Base-by-base conservation (phyloP, 805 yeast genomes). In the Candida krabiensis region DNA sequence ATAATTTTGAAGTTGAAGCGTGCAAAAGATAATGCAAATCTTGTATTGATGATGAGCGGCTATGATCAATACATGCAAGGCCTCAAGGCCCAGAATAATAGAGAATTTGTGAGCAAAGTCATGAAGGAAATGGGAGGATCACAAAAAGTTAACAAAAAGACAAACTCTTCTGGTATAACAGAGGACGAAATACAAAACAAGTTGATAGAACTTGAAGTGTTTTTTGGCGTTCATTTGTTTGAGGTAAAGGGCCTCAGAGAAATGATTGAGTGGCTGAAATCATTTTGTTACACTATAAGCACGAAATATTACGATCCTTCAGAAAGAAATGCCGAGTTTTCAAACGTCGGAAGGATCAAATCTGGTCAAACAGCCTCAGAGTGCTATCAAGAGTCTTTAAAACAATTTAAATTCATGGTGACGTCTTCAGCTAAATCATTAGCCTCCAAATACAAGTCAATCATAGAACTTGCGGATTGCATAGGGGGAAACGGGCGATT, bases 371-470 rank as follows among this genome's bases (percentile, higher is more conserved):
- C 71, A 47, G 49, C 63, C 3, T 58, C 60, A 17, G 75, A 75
- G 29, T 70, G 79, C 0, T 73, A 69, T 47, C 45, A 68, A 4
- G 73, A 73, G 46, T 69, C 79, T 38, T 46, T 83, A 19, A 68
- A 72, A 35, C 82, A 81, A 40, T 70, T 84, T 46, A 78, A 76
- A 38, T 64, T 70, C 45, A 70, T 83, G 71, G 80, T 85, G 2
- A 70, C 67, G 8, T 54, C 69, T 2, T 72, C 71, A 37, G 74
- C 80, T 0, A 70, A 71, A 31, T 63, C 69, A 15, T 60, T 82
- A 2, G 59, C 63, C 21, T 51, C 61, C 12, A 62, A 60, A 28
- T 73, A 73, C 46, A 61, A 67, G 3, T 63, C 67, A 6, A 58
- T 80, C 17, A 63, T 28, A 9, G 40, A 45, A 21, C 37, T 50